phyloP scores from a whole-genome alignment of 352 stramenopile species.

The Globisporangium acanthophoron region DNA sequence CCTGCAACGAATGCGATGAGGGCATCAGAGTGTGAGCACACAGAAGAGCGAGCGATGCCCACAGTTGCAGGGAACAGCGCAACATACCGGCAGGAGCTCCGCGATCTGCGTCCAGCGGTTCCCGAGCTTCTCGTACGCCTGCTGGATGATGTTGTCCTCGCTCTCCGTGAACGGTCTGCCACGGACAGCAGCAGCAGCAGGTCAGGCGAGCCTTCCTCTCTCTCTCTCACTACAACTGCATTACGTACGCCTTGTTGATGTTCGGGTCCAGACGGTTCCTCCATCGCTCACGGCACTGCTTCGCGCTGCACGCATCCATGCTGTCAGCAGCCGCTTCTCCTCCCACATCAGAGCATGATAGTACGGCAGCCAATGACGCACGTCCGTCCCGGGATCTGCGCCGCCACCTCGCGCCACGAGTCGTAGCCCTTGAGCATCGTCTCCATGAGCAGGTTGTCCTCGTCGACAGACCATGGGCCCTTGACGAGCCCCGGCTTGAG shows the following conservation, averaged over 20 bases:
- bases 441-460: slow-evolving; percentile 85
- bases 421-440: slow-evolving; percentile 79
- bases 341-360: neutral
- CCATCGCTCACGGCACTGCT: slow-evolving; percentile 96
- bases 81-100: slow-evolving; percentile 55
- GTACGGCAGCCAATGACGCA: slow-evolving; percentile 15
- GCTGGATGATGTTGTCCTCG: slow-evolving; percentile 67
- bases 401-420: slow-evolving; percentile 68
- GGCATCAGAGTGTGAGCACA: neutral
- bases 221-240: neutral
- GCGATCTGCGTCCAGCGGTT: slow-evolving; percentile 89
- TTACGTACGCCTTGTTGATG: slow-evolving; percentile 80
- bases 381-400: slow-evolving; percentile 64
- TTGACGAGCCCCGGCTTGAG: slow-evolving; percentile 91
- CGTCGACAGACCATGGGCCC: slow-evolving; percentile 88
- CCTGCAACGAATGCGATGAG: slow-evolving; percentile 15
- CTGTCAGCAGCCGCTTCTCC: too few species aligned
- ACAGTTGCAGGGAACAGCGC: neutral
- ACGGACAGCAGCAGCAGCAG: neutral
- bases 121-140: slow-evolving; percentile 76
- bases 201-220: neutral
- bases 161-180: slow-evolving; percentile 54
- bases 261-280: slow-evolving; percentile 95
- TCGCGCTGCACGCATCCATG: slow-evolving; percentile 41
- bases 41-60: too few species aligned